phyloP scores from a whole-genome alignment of 441 rosid species.

The Rhodomyrtus psidioides region DNA sequence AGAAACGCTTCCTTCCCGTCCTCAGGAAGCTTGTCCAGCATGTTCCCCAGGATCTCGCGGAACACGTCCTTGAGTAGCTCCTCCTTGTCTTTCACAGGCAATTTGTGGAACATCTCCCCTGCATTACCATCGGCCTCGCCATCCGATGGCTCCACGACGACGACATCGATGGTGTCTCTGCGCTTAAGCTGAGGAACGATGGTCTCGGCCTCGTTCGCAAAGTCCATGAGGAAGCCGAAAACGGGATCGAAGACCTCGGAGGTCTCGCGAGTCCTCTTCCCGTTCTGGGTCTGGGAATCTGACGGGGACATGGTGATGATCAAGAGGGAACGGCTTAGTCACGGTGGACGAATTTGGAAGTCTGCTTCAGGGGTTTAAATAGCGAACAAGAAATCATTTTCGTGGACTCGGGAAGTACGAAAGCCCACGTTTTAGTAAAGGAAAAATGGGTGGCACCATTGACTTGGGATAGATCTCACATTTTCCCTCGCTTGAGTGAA shows the following conservation, averaged over 20 bases:
- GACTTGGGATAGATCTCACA: background rate
- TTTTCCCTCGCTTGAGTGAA: background rate
- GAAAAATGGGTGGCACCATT: background rate
- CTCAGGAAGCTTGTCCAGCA: background rate
- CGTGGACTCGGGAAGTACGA: background rate
- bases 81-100: background rate
- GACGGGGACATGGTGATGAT: background rate
- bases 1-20: background rate
- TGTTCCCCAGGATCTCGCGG: background rate
- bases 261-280: background rate
- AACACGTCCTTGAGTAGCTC: background rate
- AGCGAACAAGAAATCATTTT: background rate
- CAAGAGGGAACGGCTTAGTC: background rate
- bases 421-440: background rate
- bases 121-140: background rate
- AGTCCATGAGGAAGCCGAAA: no score
- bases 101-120: background rate
- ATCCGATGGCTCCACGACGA: no score
- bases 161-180: no score
- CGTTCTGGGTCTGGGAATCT: background rate
- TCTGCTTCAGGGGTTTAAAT: background rate
- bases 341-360: background rate
- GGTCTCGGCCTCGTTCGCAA: no score
- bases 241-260: background rate
- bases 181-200: no score